These are phyloP conservation scores for Aspergillus calidoustus DNA, from an alignment of 2,329 filamentous ascomycete species.

Conservation along the genomic window DNA sequence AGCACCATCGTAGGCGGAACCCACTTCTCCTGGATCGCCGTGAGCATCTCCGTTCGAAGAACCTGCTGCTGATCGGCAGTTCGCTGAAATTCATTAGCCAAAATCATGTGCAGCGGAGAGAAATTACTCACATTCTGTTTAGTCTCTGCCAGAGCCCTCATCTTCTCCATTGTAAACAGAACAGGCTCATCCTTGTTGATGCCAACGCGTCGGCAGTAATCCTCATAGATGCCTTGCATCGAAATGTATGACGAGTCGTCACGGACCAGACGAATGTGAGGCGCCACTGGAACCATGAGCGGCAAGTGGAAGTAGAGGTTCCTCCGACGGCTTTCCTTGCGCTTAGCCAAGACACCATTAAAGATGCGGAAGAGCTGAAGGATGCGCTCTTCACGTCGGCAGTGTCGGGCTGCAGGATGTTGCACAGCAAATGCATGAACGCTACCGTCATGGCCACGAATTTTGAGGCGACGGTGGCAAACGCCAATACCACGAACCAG, in stretches of 20 bases:
- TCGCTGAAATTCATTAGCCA: slow-evolving; percentile 41
- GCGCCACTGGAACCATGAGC: slow-evolving; percentile 91
- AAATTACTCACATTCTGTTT: slow-evolving; percentile 57
- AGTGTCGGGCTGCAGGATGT: slow-evolving; percentile 90
- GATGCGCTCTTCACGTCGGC: slow-evolving; percentile 90
- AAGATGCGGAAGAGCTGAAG: slow-evolving; percentile 96
- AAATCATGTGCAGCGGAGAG: not conserved
- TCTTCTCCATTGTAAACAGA: slow-evolving; percentile 92
- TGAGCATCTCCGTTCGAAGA: slow-evolving; percentile 87
- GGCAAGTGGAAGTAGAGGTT: slow-evolving; percentile 97
- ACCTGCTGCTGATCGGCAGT: slow-evolving; percentile 70
- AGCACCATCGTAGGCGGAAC: slow-evolving; percentile 81
- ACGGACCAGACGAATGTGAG: slow-evolving; percentile 92
- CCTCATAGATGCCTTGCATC: slow-evolving; percentile 92
- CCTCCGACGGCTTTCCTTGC: slow-evolving; percentile 91
- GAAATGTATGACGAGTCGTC: slow-evolving; percentile 95
- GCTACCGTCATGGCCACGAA: slow-evolving; percentile 95
- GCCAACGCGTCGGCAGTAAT: slow-evolving; percentile 85
- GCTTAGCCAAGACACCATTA: slow-evolving; percentile 86
- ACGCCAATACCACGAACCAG: slow-evolving; percentile 87
- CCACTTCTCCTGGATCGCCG: slow-evolving; percentile 91
- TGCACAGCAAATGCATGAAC: slow-evolving; percentile 97
- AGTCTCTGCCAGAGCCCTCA: slow-evolving; percentile 74
- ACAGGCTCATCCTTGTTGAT: slow-evolving; percentile 95
- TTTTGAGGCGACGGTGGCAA: slow-evolving; percentile 90